These are phyloP conservation scores for Tuber indicum DNA, from an alignment of 495 filamentous ascomycete species.

Conservation along the genomic window DNA sequence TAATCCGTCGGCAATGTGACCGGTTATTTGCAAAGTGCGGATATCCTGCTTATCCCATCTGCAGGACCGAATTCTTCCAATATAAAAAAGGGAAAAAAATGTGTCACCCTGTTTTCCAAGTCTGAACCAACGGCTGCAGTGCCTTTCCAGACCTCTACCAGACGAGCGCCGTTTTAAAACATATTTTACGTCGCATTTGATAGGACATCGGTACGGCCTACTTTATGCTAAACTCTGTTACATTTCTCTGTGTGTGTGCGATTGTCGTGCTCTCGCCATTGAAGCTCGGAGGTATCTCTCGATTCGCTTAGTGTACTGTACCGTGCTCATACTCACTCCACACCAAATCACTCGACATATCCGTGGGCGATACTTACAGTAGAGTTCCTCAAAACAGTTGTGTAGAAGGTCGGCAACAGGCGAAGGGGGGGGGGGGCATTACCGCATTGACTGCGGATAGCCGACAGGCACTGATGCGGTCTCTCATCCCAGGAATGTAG, in stretches of 20 bases:
- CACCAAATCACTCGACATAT: constrained; percentile 2
- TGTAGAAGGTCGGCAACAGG: neutral
- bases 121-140: neutral
- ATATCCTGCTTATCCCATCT: constrained; percentile 6
- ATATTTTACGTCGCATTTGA: neutral
- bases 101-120: neutral
- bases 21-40: constrained; percentile 7
- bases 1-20: neutral
- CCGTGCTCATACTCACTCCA: neutral
- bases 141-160: neutral
- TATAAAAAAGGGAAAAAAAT: neutral
- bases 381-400: neutral
- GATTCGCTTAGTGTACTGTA: neutral
- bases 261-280: neutral
- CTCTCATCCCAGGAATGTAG: neutral
- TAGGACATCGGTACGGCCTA: neutral
- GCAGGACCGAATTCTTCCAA: neutral
- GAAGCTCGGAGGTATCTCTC: neutral
- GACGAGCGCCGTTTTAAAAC: neutral
- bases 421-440: neutral
- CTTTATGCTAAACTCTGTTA: neutral
- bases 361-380: neutral
- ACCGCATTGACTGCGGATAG: neutral
- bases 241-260: neutral
- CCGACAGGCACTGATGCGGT: neutral